Base-by-base conservation (phyloP, 2,329 filamentous ascomycete species). In the Tolypocladium ovalisporum region DNA sequence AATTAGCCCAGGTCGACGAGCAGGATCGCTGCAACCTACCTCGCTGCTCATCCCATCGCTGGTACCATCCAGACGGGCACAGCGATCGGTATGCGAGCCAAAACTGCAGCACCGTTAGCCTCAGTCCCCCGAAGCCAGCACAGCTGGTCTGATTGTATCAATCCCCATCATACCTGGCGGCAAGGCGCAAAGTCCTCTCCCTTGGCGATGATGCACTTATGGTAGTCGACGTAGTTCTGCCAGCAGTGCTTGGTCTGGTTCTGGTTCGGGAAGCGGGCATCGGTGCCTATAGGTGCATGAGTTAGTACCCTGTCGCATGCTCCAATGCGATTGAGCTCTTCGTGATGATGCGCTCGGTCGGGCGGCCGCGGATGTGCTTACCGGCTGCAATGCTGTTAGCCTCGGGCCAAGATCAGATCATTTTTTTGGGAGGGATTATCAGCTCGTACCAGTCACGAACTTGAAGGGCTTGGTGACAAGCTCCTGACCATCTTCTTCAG, bases 191-290 rank as follows among this genome's bases (percentile, higher is more conserved):
- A 97, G 73, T 97, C 92, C 82, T 97, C 93, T 77, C 93, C 93
- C 85, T 97, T 97, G 79, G 92, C 93, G 73, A 87, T 81, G 77
- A 97, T 91, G 83, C 94, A 99, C 85, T 99, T 99, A 87, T 99
- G 90, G 84, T 99, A 97, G 79, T 99, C 94, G 81, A 99, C 94
- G 80, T 99, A 99, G 85, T 99, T 99, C 78, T 99, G 95, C 94
- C 94, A 99, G 90, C 94, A 99, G 86, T 99, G 92, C 88, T 97
- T 97, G 79, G 92, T 88, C 81, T 94, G 90, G 82, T 99, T 99
- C 82, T 86, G 81, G 83, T 99, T 96, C 72, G 94, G 94, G 82
- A 97, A 99, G 76, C 94, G 93, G 77, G 94, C 94, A 76, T 99
- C 94, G 81, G 95, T 96, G 82, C 94, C 94, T 97, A 61, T 54